Conservation (phyloP, 2,329 filamentous ascomycete species). For the Penicillium sp. region DNA sequence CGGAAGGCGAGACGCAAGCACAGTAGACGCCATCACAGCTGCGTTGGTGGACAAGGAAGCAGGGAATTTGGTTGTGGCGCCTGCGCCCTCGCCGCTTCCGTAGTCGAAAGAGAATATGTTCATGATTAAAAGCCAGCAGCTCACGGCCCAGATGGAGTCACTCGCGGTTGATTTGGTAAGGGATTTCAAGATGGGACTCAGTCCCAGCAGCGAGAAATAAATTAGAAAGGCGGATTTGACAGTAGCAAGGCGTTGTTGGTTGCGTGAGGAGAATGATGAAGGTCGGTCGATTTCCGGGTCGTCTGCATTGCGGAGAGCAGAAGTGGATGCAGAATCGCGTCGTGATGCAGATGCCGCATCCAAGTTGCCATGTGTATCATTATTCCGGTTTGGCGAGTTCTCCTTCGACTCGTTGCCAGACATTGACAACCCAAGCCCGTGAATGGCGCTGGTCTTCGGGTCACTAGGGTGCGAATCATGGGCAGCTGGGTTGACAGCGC, state of each 20-base stretch:
- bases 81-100: constrained; percentile 57
- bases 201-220: constrained; percentile 84
- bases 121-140: constrained; percentile 86
- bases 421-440: constrained; percentile 47
- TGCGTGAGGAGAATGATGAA: constrained; percentile 52
- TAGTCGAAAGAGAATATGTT: constrained; percentile 99
- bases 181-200: constrained; percentile 94
- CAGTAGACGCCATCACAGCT: constrained; percentile 92
- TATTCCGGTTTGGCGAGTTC: constrained; percentile 29
- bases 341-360: constrained; percentile 29
- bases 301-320: constrained; percentile 11
- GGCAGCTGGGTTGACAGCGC: constrained; percentile 31
- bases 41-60: constrained; percentile 85
- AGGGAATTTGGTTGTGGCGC: constrained; percentile 51
- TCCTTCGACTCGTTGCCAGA: constrained; percentile 37
- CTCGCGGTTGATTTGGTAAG: constrained; percentile 89
- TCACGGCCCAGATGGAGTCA: constrained; percentile 97
- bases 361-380: constrained; percentile 44
- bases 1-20: constrained; percentile 83
- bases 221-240: constrained; percentile 91
- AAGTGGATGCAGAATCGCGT: not conserved
- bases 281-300: constrained; percentile 25
- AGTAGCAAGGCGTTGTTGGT: constrained; percentile 69
- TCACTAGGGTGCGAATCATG: constrained; percentile 28
- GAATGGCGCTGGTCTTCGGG: constrained; percentile 33